Base-by-base conservation (phyloP, 768 basidiomycete species). In the Dacryopinax primogenitus region DNA sequence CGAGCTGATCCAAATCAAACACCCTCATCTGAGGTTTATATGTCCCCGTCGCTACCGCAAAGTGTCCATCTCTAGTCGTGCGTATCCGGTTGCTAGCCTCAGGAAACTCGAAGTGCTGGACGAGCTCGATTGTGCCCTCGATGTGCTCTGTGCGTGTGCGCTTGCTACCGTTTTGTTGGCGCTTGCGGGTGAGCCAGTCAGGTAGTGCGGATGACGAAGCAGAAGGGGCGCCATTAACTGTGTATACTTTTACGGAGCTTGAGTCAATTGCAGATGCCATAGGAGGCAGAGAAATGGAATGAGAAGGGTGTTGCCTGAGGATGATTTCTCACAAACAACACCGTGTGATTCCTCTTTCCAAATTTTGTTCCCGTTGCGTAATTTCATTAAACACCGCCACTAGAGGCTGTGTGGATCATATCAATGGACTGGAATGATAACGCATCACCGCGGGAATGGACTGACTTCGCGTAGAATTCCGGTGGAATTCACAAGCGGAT, bases 1-100 rank as follows among this genome's bases (percentile, higher is more conserved):
- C 85, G 33, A 99, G 82, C 71, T 95, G 88, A 73, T 91, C 87
- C 37, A 99, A 76, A 74, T 98, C 96, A 86, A 90, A 99, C 3
- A 95, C 91, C 65, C 90, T 83, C 75, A 98, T 92, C 73, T 96
- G 92, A 1, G 96, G 96, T 75, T 99, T 99, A 78, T 99, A 99
- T 1, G 88, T 90, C 28, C 96, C 96, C 26, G 95, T 98, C 0
- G 92, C 95, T 65, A 98, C 82, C 12, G 85, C 87, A 82, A 94
- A 88, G 71, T 88, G 86, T 0, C 96, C 95, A 74, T 99, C 94
- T 37, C 87, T 79, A 1, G 94, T 97, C 3, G 87, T 87, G 75
- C 86, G 92, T 70, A 99, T 82, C 70, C 84, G 85, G 76, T 92
- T 94, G 73, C 90, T 92, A 16, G 94, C 92, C 73, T 97, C 93